Evolutionary conservation across 1,284 basidiomycete genomes (phyloP).

Genomic region (Blastosporella zonata): DNA sequence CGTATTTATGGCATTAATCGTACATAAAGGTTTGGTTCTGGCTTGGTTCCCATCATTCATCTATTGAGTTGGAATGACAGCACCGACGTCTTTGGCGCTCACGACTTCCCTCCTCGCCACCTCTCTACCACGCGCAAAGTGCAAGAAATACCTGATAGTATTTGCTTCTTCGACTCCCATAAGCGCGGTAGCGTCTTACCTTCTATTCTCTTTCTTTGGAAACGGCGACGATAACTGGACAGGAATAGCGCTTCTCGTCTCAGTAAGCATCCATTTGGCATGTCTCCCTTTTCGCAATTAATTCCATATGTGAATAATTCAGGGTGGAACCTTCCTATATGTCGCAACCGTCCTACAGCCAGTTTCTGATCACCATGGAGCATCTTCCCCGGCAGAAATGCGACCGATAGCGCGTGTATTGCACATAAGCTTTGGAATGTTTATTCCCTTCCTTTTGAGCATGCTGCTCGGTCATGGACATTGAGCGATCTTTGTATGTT

Average conservation of each 20-base stretch:
- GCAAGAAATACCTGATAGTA: slow-evolving; percentile 71
- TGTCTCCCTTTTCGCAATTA: background rate
- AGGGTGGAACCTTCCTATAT: slow-evolving; percentile 95
- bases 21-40: slow-evolving; percentile 74
- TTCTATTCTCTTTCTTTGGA: slow-evolving; percentile 57
- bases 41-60: background rate
- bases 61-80: slow-evolving; percentile 36
- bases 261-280: slow-evolving; percentile 44
- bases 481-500: slow-evolving; percentile 19
- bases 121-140: slow-evolving; percentile 62
- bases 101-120: slow-evolving; percentile 78
- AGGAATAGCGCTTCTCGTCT: slow-evolving; percentile 75
- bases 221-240: slow-evolving; percentile 54
- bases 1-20: slow-evolving; percentile 83
- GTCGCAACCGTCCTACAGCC: slow-evolving; percentile 90
- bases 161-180: slow-evolving; percentile 82
- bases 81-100: slow-evolving; percentile 82
- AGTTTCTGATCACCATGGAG: slow-evolving; percentile 48
- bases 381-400: slow-evolving; percentile 40
- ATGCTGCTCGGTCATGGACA: slow-evolving; percentile 38
- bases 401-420: slow-evolving; percentile 46
- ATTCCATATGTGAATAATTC: slow-evolving; percentile 9
- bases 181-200: slow-evolving; percentile 71
- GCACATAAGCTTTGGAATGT: slow-evolving; percentile 67
- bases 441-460: slow-evolving; percentile 51